phyloP scores from a whole-genome alignment of 805 yeast species.

The Wickerhamomyces bovis region DNA sequence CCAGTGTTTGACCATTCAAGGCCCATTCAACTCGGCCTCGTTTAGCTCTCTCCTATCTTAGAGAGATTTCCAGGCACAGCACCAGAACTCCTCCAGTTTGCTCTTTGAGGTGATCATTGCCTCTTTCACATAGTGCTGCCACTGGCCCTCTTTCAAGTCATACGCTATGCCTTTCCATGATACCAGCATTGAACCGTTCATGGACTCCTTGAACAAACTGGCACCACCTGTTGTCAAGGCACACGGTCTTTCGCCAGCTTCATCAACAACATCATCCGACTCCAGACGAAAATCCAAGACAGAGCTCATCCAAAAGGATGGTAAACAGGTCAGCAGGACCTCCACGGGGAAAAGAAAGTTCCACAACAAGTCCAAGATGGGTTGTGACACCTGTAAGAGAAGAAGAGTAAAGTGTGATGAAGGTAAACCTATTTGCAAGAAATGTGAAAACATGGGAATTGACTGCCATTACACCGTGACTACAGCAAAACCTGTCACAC shows the following conservation, averaged over 20 bases:
- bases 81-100: background rate
- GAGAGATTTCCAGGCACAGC: background rate
- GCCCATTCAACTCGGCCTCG: constrained; percentile 17
- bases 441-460: constrained; percentile 74
- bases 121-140: background rate
- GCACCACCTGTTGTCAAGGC: background rate
- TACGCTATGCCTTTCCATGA: constrained; percentile 4
- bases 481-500: background rate
- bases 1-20: background rate
- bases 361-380: constrained; percentile 83
- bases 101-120: background rate
- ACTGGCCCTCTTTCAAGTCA: background rate
- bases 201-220: constrained; percentile 8
- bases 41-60: background rate
- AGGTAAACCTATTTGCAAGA: constrained; percentile 66
- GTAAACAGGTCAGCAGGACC: constrained; percentile 33
- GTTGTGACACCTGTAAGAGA: constrained; percentile 84
- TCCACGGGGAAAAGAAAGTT: constrained; percentile 76
- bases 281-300: background rate
- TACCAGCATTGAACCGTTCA: constrained; percentile 8
- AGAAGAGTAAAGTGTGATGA: constrained; percentile 95
- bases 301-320: constrained; percentile 30
- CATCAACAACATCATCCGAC: constrained; percentile 1
- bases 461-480: constrained; percentile 58
- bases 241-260: background rate